Evolutionary conservation across 352 stramenopile species (phyloP), one percentile per base, ranked within the genome.

Genomic region (Pythium sukuiense): DNA sequence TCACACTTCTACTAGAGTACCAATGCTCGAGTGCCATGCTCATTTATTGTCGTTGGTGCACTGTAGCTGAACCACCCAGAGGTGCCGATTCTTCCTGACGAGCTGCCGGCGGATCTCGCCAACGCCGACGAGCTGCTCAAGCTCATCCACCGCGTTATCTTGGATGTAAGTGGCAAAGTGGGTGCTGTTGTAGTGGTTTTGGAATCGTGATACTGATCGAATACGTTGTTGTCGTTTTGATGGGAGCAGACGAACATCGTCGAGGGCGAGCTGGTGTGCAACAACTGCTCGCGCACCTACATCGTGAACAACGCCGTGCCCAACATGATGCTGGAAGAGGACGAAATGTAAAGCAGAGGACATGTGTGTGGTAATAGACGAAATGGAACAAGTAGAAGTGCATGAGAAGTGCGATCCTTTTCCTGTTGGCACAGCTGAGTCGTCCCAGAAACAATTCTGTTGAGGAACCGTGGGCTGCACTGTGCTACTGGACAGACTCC

Each of bases 281-380:
- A 89, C 72, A 92, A 95, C 72, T 95, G 86, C 69, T 80, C 77
- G 59, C 83, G 86, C 52, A 83, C 76, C 69, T 95, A 95, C 73
- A 71, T 82, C 18, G 77, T 95, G 64, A 81, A 76, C 46, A 88
- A 93, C 58, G 86, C 84, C 20, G 82, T 95, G 66, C 86, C 86
- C 59, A 95, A 95, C 70, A 91, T 95, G 85, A 74, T 93, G 54
- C 73, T 95, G 9, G 83, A 95, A 67, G 86, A 95, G 65, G 86
- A 95, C 67, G 86, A 95, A 76, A 78, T 95, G 61, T 95, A 83
- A 59, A 61, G 41, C 41, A 8, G 16, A 2, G 18, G 41, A 48
- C 16, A 26, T 5, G 16, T 11, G 11, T 43, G 12, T 43, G 37
- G 41, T 48, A 48, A 48, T 48, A 26, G 41, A 48, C 41, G 16